A percentile compares a stretch with the other conserved stretches of the same genome.
Conservation (phyloP, 1,284 basidiomycete species). For the Rhodotorula sp. region DNA sequence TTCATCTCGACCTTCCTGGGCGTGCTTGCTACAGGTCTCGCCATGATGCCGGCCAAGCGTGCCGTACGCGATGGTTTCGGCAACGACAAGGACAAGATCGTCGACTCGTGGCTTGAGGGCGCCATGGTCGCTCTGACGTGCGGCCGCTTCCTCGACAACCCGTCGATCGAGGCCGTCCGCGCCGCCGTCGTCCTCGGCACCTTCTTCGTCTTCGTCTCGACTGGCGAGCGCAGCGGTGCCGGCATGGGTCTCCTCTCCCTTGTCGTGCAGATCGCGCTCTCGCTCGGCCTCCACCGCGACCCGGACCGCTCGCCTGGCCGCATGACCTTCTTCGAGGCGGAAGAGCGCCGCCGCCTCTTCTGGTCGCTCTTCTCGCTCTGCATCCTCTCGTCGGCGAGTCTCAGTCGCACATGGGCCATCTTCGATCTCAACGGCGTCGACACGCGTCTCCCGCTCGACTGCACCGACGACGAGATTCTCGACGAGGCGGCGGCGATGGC, state of each 20-base stretch:
- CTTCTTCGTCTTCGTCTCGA: conserved; percentile 37
- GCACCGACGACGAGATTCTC: conserved; percentile 38
- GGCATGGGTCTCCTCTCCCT: conserved; percentile 40
- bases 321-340: conserved; percentile 39
- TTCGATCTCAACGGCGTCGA: conserved; percentile 38
- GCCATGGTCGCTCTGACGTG: conserved; percentile 37
- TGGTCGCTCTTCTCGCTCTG: conserved; percentile 39
- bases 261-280: conserved; percentile 31
- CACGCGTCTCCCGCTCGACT: conserved; percentile 34
- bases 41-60: conserved; percentile 38
- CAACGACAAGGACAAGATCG: conserved; percentile 19
- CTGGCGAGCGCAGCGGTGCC: conserved; percentile 32
- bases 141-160: conserved; percentile 37
- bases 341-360: conserved; percentile 34
- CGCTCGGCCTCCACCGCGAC: conserved; percentile 40
- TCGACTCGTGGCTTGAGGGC: conserved; percentile 38
- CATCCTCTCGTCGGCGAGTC: conserved; percentile 29
- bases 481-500: conserved; percentile 24
- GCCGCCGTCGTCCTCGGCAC: conserved; percentile 29
- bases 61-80: conserved; percentile 31
- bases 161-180: conserved; percentile 33
- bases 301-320: conserved; percentile 34
- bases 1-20: conserved; percentile 37
- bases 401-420: conserved; percentile 39
- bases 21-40: conserved; percentile 31